Evolutionary conservation across 805 yeast genomes (phyloP).

Genomic region (Candida dajiaensis): DNA sequence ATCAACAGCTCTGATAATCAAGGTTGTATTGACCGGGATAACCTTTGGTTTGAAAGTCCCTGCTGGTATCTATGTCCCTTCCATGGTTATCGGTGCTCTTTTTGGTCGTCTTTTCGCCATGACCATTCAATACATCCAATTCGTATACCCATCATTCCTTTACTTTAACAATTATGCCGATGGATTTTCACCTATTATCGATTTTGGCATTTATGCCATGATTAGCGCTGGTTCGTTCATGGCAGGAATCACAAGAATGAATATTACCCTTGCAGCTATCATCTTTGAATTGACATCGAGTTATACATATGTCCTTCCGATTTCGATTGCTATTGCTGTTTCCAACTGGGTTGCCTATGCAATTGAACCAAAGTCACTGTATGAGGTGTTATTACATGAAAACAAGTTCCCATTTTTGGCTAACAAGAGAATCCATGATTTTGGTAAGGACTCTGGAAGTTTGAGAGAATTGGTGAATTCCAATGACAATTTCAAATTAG

Average conservation of each 20-base stretch:
- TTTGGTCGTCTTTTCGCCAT: conserved; percentile 48
- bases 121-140: conserved; percentile 33
- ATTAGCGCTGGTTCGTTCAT: conserved; percentile 51
- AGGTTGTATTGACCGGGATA: conserved; percentile 40
- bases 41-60: conserved; percentile 57
- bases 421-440: conserved; percentile 31
- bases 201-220: conserved; percentile 47
- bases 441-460: conserved; percentile 22
- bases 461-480: conserved; percentile 35
- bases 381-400: conserved; percentile 39
- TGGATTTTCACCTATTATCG: conserved; percentile 29
- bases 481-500: conserved; percentile 10
- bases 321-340: conserved; percentile 49
- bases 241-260: conserved; percentile 55
- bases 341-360: conserved; percentile 51
- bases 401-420: conserved; percentile 52
- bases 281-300: conserved; percentile 51
- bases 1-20: conserved; percentile 37
- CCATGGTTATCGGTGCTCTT: conserved; percentile 58
- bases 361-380: conserved; percentile 44
- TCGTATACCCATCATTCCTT: conserved; percentile 18
- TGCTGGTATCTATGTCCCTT: conserved; percentile 57
- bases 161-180: conserved; percentile 10
- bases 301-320: conserved; percentile 50
- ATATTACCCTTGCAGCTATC: conserved; percentile 44